These are phyloP conservation scores for Scenedesmus sp. DNA, from an alignment of 163 green algal genomes.

Conservation along the genomic window DNA sequence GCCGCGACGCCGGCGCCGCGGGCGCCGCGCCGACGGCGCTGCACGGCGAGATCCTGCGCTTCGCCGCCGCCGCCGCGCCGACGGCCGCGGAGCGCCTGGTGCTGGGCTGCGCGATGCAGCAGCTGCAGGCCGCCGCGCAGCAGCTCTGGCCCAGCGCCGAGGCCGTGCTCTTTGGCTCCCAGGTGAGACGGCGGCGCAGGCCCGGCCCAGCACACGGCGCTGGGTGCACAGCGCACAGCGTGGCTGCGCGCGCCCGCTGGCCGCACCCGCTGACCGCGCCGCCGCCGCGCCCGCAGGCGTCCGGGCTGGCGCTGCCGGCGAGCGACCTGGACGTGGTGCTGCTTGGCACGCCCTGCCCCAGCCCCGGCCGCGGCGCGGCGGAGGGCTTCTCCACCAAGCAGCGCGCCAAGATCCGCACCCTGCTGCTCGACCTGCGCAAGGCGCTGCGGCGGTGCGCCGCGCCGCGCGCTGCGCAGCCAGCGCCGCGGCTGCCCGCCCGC, in stretches of 20 bases:
- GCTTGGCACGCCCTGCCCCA: slow-evolving; percentile 35
- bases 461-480: too few species aligned
- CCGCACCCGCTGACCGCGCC: background rate
- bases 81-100: slow-evolving; percentile 43
- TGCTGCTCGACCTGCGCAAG: background rate
- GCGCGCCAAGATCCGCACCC: too few species aligned
- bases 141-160: slow-evolving; percentile 45
- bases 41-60: slow-evolving; percentile 53
- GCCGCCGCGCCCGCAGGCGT: slow-evolving; percentile 32
- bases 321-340: slow-evolving; percentile 64
- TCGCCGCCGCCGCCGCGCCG: slow-evolving; percentile 42
- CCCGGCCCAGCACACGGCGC: too few species aligned
- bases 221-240: background rate
- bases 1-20: background rate
- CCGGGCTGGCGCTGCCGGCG: slow-evolving; percentile 59
- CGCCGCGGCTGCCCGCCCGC: too few species aligned
- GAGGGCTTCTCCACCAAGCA: too few species aligned
- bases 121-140: slow-evolving; percentile 42
- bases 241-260: background rate
- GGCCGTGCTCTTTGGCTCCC: slow-evolving; percentile 61
- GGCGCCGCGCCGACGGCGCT: slow-evolving; percentile 31
- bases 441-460: too few species aligned
- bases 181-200: slow-evolving; percentile 41
- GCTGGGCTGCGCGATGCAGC: slow-evolving; percentile 33
- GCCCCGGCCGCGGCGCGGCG: too few species aligned